These are phyloP conservation scores for Solanum chacoense DNA, from an alignment of 305 asterid genomes.

Conservation along the genomic window DNA sequence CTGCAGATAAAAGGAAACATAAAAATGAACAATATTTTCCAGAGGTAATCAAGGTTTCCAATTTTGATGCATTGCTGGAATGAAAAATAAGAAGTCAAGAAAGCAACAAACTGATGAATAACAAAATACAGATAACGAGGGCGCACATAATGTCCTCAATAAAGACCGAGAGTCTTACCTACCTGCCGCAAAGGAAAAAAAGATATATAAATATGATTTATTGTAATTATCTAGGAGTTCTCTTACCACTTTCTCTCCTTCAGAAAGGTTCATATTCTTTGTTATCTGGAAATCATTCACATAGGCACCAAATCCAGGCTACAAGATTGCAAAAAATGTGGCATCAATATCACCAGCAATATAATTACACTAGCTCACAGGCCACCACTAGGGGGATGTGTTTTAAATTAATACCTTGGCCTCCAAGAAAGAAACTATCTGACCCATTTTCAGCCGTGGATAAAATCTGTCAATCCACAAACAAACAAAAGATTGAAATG, in stretches of 20 bases:
- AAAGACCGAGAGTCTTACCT: neutral
- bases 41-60: neutral
- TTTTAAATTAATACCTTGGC: slow-evolving; percentile 42
- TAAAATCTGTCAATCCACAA: slow-evolving; percentile 50
- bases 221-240: neutral
- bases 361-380: neutral
- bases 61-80: neutral
- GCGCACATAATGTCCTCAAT: neutral
- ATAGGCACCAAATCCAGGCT: slow-evolving; percentile 86
- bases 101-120: neutral
- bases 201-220: slow-evolving; percentile 9
- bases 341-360: slow-evolving; percentile 11
- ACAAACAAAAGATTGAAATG: neutral
- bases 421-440: slow-evolving; percentile 44
- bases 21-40: slow-evolving; percentile 8
- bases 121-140: neutral
- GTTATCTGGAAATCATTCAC: slow-evolving; percentile 62
- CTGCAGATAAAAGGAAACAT: slow-evolving; percentile 41
- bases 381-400: neutral
- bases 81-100: neutral
- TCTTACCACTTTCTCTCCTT: slow-evolving; percentile 64
- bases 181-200: neutral
- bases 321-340: slow-evolving; percentile 20
- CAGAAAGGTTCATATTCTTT: slow-evolving; percentile 33
- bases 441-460: slow-evolving; percentile 70